A percentile compares a stretch with the other conserved stretches of the same genome.
These are phyloP conservation scores for Linnemannia hyalina DNA, from an alignment of 192 early-diverging fungal genomes.

Conservation along the genomic window DNA sequence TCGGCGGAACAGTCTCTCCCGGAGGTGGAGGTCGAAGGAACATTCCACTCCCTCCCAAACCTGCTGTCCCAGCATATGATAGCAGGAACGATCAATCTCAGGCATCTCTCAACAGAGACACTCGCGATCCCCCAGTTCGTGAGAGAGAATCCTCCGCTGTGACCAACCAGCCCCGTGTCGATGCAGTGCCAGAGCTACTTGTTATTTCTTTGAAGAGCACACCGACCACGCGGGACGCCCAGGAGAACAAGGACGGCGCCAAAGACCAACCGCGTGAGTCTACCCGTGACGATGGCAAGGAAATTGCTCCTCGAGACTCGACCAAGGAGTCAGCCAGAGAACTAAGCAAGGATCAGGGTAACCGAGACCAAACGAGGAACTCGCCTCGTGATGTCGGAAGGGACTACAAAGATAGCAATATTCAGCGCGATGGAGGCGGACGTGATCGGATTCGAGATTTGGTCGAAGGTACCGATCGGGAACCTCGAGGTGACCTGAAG, in stretches of 20 bases:
- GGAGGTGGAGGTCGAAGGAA: slow-evolving; percentile 14
- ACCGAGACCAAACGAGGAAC: not conserved
- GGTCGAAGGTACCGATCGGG: slow-evolving; percentile 1
- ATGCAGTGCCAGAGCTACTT: slow-evolving; percentile 20
- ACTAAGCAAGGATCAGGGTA: too few species aligned
- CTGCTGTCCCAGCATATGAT: slow-evolving; percentile 22
- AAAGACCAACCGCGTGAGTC: slow-evolving; percentile 15
- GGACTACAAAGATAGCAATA: slow-evolving; percentile 6
- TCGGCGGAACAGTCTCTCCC: slow-evolving; percentile 32
- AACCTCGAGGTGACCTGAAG: slow-evolving; percentile 9
- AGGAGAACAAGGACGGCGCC: slow-evolving; percentile 14
- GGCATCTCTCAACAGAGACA: slow-evolving; percentile 1
- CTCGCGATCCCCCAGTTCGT: not conserved
- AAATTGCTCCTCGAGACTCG: not conserved
- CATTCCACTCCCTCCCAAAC: slow-evolving; percentile 47
- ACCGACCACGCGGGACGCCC: slow-evolving; percentile 11
- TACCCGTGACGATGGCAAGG: not conserved
- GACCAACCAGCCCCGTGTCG: not conserved
- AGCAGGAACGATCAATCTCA: slow-evolving; percentile 4
- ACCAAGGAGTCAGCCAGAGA: slow-evolving; percentile 10
- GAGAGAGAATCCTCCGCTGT: not conserved
- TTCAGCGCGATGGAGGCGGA: not conserved
- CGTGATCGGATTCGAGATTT: slow-evolving; percentile 13
- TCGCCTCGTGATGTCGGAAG: slow-evolving; percentile 8
- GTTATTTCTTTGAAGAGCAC: slow-evolving; percentile 33